Percentiles rank a stretch among this genome's conserved stretches.
Evolutionary conservation across 1,139 yeast genomes (phyloP).

Genomic region (Debaryomyces sp.): DNA sequence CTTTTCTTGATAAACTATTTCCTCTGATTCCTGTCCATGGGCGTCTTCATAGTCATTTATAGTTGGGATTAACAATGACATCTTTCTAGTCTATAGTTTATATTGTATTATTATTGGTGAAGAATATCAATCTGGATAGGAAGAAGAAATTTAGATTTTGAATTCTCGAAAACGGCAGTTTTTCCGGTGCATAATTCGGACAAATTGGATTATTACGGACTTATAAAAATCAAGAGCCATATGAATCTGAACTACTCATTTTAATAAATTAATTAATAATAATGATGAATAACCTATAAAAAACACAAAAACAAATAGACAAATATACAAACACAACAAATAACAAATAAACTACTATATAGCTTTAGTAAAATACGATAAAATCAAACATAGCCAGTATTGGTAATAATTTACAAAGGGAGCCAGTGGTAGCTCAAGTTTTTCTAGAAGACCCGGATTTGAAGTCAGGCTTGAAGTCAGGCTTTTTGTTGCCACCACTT

Average conservation of each 20-base stretch:
- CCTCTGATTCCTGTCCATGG: constrained; percentile 23
- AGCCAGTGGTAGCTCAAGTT: constrained; percentile 31
- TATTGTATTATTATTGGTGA: not conserved
- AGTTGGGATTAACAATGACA: constrained; percentile 39
- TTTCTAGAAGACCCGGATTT: constrained; percentile 54
- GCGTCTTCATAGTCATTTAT: constrained; percentile 40
- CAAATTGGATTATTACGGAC: not conserved
- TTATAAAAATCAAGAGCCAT: not conserved
- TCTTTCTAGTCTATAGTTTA: constrained; percentile 7
- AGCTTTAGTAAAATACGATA: not conserved
- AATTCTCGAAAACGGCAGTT: not conserved
- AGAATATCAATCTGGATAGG: not conserved
- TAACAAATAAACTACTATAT: constrained; percentile 2
- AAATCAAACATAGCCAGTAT: constrained; percentile 3
- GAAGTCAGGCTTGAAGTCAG: constrained; percentile 51
- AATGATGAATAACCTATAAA: constrained; percentile 6
- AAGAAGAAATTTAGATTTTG: not conserved
- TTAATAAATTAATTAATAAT: constrained; percentile 1
- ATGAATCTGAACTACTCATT: not conserved
- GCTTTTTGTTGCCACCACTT: constrained; percentile 31
- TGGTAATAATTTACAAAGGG: constrained; percentile 5
- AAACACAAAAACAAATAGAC: not conserved
- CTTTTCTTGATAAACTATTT: constrained; percentile 13
- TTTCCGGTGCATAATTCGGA: constrained; percentile 2
- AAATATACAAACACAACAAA: constrained; percentile 3